Evolutionary conservation across 208 protist genomes (phyloP).

Genomic region (Wallacemonas collosoma): DNA sequence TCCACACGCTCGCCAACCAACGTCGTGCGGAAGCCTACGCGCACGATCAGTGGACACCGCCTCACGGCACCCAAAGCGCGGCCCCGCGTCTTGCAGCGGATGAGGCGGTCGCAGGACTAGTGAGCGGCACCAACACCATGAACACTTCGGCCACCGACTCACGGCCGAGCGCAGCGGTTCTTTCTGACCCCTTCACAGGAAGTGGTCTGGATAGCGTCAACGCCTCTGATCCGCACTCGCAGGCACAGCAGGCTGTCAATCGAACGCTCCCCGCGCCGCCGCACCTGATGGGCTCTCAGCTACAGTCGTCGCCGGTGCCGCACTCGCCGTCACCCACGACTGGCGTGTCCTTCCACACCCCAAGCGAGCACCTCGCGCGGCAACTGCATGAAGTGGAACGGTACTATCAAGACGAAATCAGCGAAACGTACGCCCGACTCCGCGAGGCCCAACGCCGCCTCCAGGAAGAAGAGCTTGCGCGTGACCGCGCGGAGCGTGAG

Average conservation of each 20-base stretch:
- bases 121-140: no score
- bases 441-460: slow-evolving; percentile 62
- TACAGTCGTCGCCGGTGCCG: neutral
- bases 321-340: slow-evolving; percentile 16
- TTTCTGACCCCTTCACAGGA: slow-evolving; percentile 7
- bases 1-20: slow-evolving; percentile 2
- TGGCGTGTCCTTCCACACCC: slow-evolving; percentile 9
- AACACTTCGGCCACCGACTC: neutral
- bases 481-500: slow-evolving; percentile 33
- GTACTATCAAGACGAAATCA: slow-evolving; percentile 40
- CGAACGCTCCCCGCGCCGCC: neutral
- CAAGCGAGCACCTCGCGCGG: slow-evolving; percentile 25
- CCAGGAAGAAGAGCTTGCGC: slow-evolving; percentile 40
- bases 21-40: slow-evolving; percentile 12
- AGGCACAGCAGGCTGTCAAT: neutral
- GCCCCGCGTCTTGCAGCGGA: no score
- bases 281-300: neutral
- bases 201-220: neutral
- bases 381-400: slow-evolving; percentile 33
- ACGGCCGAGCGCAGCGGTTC: neutral
- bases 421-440: slow-evolving; percentile 47
- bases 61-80: neutral
- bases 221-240: neutral
- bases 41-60: slow-evolving; percentile 2
- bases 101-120: no score